phyloP scores from a whole-genome alignment of 257 asterid genomes.

The Leptodermis oblonga region DNA sequence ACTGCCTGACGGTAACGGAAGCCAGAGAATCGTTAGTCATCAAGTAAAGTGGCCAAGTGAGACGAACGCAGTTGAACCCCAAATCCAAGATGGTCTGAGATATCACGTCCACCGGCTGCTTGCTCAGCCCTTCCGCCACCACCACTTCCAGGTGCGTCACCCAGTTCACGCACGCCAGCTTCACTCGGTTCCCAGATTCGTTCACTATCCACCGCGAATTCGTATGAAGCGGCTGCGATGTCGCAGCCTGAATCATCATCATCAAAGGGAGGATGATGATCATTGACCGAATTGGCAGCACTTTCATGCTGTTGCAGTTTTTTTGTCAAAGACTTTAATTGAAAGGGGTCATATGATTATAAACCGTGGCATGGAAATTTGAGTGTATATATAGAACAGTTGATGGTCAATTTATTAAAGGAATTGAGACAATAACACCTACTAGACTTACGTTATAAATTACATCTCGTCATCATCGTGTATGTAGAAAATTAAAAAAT shows the following conservation, averaged over 20 bases:
- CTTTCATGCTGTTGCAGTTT: neutral
- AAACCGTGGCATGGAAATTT: no score
- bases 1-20: slow-evolving; percentile 55
- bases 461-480: no score
- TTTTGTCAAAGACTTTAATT: no score
- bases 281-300: neutral
- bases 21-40: slow-evolving; percentile 67
- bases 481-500: no score
- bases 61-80: slow-evolving; percentile 92
- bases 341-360: no score
- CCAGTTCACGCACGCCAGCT: slow-evolving; percentile 91
- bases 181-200: slow-evolving; percentile 62
- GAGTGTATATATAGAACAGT: no score
- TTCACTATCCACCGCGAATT: slow-evolving; percentile 81
- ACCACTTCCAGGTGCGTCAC: slow-evolving; percentile 75
- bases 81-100: slow-evolving; percentile 38
- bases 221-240: slow-evolving; percentile 56
- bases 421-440: no score
- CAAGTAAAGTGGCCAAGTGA: slow-evolving; percentile 93
- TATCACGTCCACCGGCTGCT: slow-evolving; percentile 66
- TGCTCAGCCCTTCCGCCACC: slow-evolving; percentile 96
- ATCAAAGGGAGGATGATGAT: neutral
- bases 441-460: no score
- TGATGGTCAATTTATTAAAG: no score
- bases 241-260: neutral